These are phyloP conservation scores for Stephania yunnanensis DNA, from an alignment of 164 flowering plant genomes.

Conservation along the genomic window DNA sequence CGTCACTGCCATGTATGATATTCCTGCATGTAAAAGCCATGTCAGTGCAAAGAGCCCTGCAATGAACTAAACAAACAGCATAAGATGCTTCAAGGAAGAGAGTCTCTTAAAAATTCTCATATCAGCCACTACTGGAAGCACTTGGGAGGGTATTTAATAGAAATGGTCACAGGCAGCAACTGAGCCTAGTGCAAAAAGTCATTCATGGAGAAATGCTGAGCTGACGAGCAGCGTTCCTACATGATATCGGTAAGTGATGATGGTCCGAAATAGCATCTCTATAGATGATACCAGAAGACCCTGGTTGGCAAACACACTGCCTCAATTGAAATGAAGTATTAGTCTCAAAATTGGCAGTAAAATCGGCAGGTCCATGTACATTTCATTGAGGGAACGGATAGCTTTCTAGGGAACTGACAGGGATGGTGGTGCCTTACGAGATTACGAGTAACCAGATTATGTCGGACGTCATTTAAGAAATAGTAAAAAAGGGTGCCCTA, in stretches of 20 bases:
- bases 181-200: no score
- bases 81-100: background rate
- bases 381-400: no score
- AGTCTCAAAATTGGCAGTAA: no score
- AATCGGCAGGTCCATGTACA: no score
- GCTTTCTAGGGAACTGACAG: background rate
- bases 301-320: background rate
- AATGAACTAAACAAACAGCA: background rate
- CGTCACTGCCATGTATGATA: slow-evolving; percentile 96
- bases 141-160: background rate
- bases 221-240: no score
- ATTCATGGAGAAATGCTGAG: no score
- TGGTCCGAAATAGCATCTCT: no score
- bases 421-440: background rate
- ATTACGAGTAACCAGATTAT: background rate
- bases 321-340: no score
- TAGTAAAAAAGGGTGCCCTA: background rate
- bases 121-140: background rate
- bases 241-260: no score
- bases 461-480: background rate
- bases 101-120: background rate
- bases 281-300: background rate
- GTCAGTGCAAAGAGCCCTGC: background rate
- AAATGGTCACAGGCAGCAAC: background rate
- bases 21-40: slow-evolving; percentile 40